phyloP scores from a whole-genome alignment of 2,329 filamentous ascomycete species.

The Ambrosiella cleistominuta region DNA sequence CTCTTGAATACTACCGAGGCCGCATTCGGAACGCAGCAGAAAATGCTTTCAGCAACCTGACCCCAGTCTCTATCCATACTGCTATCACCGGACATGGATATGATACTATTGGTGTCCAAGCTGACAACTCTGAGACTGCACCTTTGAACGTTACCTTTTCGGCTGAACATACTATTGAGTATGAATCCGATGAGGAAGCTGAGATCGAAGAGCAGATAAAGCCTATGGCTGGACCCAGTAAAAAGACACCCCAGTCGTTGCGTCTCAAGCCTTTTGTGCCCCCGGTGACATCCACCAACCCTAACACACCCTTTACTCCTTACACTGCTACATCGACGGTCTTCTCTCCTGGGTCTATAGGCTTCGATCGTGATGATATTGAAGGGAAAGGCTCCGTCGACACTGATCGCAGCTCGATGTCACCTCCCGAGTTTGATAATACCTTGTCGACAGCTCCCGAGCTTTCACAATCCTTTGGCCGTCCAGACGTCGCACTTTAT shows the following conservation, averaged over 20 bases:
- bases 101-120: slow-evolving; percentile 2
- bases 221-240: not conserved
- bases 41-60: slow-evolving; percentile 26
- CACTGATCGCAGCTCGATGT: slow-evolving; percentile 9
- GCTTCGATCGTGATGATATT: slow-evolving; percentile 7
- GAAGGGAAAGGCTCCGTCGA: slow-evolving; percentile 6
- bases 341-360: slow-evolving; percentile 8
- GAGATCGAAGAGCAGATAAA: slow-evolving; percentile 4
- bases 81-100: slow-evolving; percentile 9
- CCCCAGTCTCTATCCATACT: slow-evolving; percentile 3
- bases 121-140: not conserved
- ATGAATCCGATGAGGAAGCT: slow-evolving; percentile 6
- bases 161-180: not conserved
- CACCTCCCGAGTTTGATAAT: slow-evolving; percentile 5
- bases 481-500: slow-evolving; percentile 20
- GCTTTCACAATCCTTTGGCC: slow-evolving; percentile 8
- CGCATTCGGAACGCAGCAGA: slow-evolving; percentile 22
- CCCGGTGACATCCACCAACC: not conserved
- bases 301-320: slow-evolving; percentile 3
- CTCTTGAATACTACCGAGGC: slow-evolving; percentile 30
- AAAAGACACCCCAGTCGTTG: slow-evolving; percentile 6
- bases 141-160: not conserved
- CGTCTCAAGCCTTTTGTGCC: slow-evolving; percentile 7
- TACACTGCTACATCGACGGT: slow-evolving; percentile 11
- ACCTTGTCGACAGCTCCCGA: not conserved